Conservation (phyloP, 2,329 filamentous ascomycete genomes). For the Ceratocystis smalleyi region DNA sequence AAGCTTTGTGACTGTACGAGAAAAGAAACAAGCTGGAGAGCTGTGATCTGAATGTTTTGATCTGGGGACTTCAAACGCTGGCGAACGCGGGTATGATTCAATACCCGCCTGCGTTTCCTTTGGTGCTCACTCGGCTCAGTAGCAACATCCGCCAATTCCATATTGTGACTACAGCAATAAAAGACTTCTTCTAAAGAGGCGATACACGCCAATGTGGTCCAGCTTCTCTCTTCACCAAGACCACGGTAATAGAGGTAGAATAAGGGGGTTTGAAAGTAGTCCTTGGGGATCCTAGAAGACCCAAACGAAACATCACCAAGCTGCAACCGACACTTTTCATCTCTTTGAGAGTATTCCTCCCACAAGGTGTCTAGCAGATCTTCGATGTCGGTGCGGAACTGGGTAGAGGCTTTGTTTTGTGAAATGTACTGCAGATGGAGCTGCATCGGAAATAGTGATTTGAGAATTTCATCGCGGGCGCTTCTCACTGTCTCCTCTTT, state of each 20-base stretch:
- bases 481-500: slow-evolving; percentile 45
- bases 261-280: slow-evolving; percentile 32
- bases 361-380: slow-evolving; percentile 57
- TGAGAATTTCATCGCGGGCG: slow-evolving; percentile 63
- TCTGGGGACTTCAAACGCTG: slow-evolving; percentile 34
- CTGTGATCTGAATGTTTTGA: slow-evolving; percentile 32
- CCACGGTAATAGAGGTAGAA: slow-evolving; percentile 41
- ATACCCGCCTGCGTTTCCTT: slow-evolving; percentile 36
- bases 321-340: slow-evolving; percentile 56
- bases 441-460: slow-evolving; percentile 50
- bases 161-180: neutral
- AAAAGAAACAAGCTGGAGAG: slow-evolving; percentile 44
- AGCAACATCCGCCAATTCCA: slow-evolving; percentile 9
- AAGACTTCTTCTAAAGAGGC: slow-evolving; percentile 39
- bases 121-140: slow-evolving; percentile 30
- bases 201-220: slow-evolving; percentile 44
- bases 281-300: slow-evolving; percentile 28
- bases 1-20: slow-evolving; percentile 34
- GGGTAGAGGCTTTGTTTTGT: slow-evolving; percentile 26
- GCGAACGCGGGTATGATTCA: slow-evolving; percentile 31
- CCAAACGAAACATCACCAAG: slow-evolving; percentile 58
- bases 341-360: slow-evolving; percentile 58
- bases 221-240: slow-evolving; percentile 40
- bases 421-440: slow-evolving; percentile 46
- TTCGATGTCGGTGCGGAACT: slow-evolving; percentile 37